Evolutionary conservation across 371 early-diverging fungal species (phyloP).

Genomic region (Dinochytrium kinnereticum): DNA sequence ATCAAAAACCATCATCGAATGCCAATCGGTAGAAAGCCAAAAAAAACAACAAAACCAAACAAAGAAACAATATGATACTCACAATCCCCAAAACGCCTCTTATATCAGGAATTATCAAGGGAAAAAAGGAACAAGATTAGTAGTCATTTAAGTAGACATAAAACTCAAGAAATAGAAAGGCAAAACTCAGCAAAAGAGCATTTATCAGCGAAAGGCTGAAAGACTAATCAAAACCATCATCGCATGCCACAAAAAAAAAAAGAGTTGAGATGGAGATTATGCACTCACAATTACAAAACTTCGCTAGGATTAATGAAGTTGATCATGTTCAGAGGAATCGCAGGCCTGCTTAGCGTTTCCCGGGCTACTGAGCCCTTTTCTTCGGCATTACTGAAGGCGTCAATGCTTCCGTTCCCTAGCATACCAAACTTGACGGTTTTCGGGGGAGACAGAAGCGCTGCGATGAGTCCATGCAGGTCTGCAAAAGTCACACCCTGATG

Average conservation of each 20-base stretch:
- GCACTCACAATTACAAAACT: neutral
- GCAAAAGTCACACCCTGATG: slow-evolving; percentile 36
- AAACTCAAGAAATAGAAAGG: neutral
- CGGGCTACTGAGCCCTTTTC: too few species aligned
- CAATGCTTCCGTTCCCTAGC: neutral
- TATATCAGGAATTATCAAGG: too few species aligned
- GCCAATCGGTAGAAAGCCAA: neutral
- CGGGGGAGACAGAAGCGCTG: slow-evolving; percentile 35
- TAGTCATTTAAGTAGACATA: too few species aligned
- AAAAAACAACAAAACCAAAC: neutral
- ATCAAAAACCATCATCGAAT: slow-evolving; percentile 5
- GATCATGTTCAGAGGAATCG: slow-evolving; percentile 1
- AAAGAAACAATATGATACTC: too few species aligned
- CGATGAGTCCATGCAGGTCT: slow-evolving; percentile 33
- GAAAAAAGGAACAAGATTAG: too few species aligned
- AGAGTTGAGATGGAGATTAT: neutral
- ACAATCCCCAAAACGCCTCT: too few species aligned
- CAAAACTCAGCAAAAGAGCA: slow-evolving; percentile 1
- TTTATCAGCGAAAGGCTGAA: slow-evolving; percentile 26
- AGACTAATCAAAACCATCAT: slow-evolving; percentile 19
- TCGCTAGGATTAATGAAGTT: slow-evolving; percentile 2
- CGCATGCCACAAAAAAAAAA: neutral
- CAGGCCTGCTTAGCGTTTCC: neutral
- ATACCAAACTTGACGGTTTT: slow-evolving; percentile 42
- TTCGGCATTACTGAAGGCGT: neutral